These are phyloP conservation scores for Starmerella floris DNA, from an alignment of 805 yeast species.

Conservation along the genomic window DNA sequence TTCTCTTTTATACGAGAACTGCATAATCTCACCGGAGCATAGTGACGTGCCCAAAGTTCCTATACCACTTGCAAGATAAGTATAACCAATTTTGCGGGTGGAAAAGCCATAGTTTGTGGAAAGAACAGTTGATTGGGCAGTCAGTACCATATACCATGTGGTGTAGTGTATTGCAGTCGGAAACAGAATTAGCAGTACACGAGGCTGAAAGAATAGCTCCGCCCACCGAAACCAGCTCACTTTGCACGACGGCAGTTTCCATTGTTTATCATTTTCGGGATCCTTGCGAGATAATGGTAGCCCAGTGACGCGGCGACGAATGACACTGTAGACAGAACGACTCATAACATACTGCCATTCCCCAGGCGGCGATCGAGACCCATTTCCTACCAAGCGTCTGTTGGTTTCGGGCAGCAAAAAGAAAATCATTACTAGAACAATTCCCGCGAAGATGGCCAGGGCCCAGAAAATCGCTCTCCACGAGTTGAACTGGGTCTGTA, in stretches of 20 bases:
- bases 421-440: slow-evolving; percentile 26
- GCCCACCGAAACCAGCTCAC: slow-evolving; percentile 26
- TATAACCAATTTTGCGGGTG: slow-evolving; percentile 49
- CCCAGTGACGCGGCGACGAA: slow-evolving; percentile 18
- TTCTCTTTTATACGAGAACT: slow-evolving; percentile 35
- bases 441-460: slow-evolving; percentile 50
- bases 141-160: slow-evolving; percentile 55
- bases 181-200: slow-evolving; percentile 37
- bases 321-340: slow-evolving; percentile 20
- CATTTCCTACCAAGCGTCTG: slow-evolving; percentile 61
- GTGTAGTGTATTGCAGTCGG: slow-evolving; percentile 55
- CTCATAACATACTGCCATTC: slow-evolving; percentile 8
- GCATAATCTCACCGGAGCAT: slow-evolving; percentile 42
- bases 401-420: slow-evolving; percentile 60
- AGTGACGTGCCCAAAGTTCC: slow-evolving; percentile 53
- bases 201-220: slow-evolving; percentile 33
- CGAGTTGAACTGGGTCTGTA: slow-evolving; percentile 33
- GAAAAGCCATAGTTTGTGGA: slow-evolving; percentile 38
- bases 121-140: slow-evolving; percentile 48
- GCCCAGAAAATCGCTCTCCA: slow-evolving; percentile 66
- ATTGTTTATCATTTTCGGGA: slow-evolving; percentile 16
- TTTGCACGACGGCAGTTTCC: slow-evolving; percentile 18
- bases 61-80: slow-evolving; percentile 63
- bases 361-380: slow-evolving; percentile 37
- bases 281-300: slow-evolving; percentile 18